phyloP scores from a whole-genome alignment of 176 grass and related monocot genomes.

The Leersia perrieri region DNA sequence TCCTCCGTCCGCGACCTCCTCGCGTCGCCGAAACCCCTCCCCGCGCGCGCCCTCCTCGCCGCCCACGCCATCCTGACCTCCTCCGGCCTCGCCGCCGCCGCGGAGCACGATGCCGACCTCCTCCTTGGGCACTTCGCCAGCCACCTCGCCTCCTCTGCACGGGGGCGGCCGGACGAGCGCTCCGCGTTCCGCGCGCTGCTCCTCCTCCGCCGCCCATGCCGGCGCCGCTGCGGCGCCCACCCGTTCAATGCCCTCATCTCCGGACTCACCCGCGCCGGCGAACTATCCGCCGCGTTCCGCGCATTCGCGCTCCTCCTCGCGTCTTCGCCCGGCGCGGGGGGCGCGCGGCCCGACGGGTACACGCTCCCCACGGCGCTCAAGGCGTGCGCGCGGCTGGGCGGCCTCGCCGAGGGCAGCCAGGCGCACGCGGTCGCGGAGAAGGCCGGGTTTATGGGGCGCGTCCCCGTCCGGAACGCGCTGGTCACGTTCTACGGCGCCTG shows the following conservation, averaged over 20 bases:
- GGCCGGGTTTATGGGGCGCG: constrained; percentile 23
- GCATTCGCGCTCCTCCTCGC: constrained; percentile 18
- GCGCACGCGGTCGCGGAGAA: constrained; percentile 25
- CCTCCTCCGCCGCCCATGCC: constrained; percentile 15
- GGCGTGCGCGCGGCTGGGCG: constrained; percentile 35
- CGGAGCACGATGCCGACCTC: no score
- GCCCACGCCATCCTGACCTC: constrained; percentile 37
- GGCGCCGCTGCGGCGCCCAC: constrained; percentile 1
- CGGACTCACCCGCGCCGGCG: constrained; percentile 21
- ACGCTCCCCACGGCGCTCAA: constrained; percentile 38
- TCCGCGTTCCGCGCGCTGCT: constrained; percentile 17
- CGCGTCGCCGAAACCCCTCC: background rate
- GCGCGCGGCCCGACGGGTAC: constrained; percentile 21
- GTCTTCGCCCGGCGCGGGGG: background rate
- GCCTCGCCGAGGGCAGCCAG: constrained; percentile 29
- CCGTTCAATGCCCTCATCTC: constrained; percentile 42
- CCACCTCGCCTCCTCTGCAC: constrained; percentile 20
- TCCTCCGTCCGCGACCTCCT: background rate
- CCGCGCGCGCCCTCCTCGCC: background rate
- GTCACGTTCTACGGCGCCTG: constrained; percentile 35
- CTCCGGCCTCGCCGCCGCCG: constrained; percentile 26
- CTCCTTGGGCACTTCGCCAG: constrained; percentile 37
- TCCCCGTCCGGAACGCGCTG: constrained; percentile 44
- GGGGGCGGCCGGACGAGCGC: background rate
- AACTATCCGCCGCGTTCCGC: constrained; percentile 7